Evolutionary conservation across 2,329 filamentous ascomycete species (phyloP), one percentile per base, ranked within the genome.

Genomic region (Fusarium sp.): DNA sequence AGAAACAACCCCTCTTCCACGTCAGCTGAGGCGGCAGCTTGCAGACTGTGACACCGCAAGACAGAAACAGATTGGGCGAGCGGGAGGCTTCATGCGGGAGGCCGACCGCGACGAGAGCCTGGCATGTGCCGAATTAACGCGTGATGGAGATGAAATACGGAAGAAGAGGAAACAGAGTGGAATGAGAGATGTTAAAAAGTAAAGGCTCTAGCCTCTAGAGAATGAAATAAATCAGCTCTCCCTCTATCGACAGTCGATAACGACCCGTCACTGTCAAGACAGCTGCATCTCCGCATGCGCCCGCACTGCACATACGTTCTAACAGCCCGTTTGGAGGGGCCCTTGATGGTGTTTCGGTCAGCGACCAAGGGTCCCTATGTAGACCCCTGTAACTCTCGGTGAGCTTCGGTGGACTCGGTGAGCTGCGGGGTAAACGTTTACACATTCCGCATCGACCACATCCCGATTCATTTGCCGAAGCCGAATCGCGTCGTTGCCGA

Each of bases 401-500:
- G 61, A 38, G 15, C 11, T 2, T 10, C 27, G 72, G 76, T 72
- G 57, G 70, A 56, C 10, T 61, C 62, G 73, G 70, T 71, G 71
- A 74, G 72, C 70, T 71, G 77, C 77, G 78, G 78, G 78, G 75
- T 79, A 79, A 79, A 79, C 62, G 67, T 79, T 79, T 79, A 78
- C 60, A 78, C 72, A 68, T 66, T 35, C 68, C 50, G 30, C 65
- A 45, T 54, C 67, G 12, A 54, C 66, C 63, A 76, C 73, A 63
- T 78, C 77, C 79, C 79, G 79, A 71, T 58, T 35, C 71, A 80
- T 79, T 67, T 80, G 79, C 79, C 79, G 79, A 80, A 66, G 62
- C 77, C 73, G 74, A 69, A 73, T 77, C 64, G 62, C 64, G 57
- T 74, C 62, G 65, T 59, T 64, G 67, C 66, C 66, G 57, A 65